Base-by-base conservation (phyloP, 768 basidiomycete genomes). In the Rhodotorula graminis region DNA sequence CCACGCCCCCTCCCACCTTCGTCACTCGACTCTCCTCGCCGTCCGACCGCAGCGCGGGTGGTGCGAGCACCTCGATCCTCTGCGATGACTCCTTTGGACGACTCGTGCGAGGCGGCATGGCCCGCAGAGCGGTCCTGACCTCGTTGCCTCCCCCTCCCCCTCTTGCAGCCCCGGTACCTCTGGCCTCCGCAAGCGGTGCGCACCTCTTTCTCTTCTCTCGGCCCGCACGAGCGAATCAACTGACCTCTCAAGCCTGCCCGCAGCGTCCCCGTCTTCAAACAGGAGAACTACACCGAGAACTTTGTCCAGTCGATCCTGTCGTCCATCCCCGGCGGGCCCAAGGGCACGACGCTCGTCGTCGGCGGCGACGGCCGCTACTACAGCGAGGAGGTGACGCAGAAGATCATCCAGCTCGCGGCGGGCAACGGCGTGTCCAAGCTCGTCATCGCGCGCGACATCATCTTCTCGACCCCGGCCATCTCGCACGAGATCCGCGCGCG, bases 261-360 rank as follows among this genome's bases (percentile, higher is more conserved):
- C 80, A 94, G 92, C 79, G 96, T 98, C 82, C 97, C 95, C 84
- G 88, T 98, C 78, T 99, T 99, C 87, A 91, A 99, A 83, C 92
- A 97, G 82, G 86, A 91, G 92, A 89, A 98, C 84, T 99, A 98
- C 84, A 99, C 96, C 58, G 96, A 98, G 83, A 99, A 98, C 85
- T 99, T 99, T 78, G 81, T 97, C 69, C 95, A 98, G 82, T 83
- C 95, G 76, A 99, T 93, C 84, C 86, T 94, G 87, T 91, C 82
- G 40, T 91, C 94, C 66, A 91, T 98, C 82, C 86, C 89, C 12
- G 86, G 87, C 62, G 84, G 83, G 42, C 81, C 88, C 66, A 93
- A 93, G 25, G 65, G 47, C 19, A 56, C 72, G 7, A 74, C 73
- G 42, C 85, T 98, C 77, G 96, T 98, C 79, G 87, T 99, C 78